A percentile compares a stretch with the other conserved stretches of the same genome.
Evolutionary conservation across 148 eudicot species (phyloP).

Genomic region (Vaccinium myrtillus): DNA sequence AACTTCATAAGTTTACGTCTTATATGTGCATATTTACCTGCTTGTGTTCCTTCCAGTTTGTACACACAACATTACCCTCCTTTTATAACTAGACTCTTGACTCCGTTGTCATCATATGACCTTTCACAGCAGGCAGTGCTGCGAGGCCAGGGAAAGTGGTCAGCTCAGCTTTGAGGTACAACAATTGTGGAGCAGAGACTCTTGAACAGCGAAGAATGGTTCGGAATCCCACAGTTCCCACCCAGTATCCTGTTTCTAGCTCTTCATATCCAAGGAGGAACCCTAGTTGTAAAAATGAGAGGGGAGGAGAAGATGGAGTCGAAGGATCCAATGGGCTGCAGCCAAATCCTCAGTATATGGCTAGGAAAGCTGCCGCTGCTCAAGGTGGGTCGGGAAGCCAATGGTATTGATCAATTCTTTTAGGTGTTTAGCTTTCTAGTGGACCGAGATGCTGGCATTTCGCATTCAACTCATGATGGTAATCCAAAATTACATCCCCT

Average conservation of each 20-base stretch:
- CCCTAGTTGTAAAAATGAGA: conserved; percentile 58
- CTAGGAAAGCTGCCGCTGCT: conserved; percentile 75
- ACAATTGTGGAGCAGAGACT: conserved; percentile 52
- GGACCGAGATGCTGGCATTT: neutral
- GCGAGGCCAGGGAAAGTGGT: conserved; percentile 91
- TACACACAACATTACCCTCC: neutral
- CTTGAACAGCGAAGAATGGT: conserved; percentile 58
- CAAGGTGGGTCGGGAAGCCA: conserved; percentile 67
- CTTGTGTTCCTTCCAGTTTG: neutral
- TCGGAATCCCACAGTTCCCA: conserved; percentile 62
- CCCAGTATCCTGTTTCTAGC: conserved; percentile 61
- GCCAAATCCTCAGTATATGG: conserved; percentile 67
- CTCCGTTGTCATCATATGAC: neutral
- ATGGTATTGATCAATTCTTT: conserved; percentile 47
- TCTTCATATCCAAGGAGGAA: conserved; percentile 64
- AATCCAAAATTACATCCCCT: neutral
- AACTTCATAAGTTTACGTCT: neutral
- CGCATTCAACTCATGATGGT: neutral
- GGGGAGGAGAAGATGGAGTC: conserved; percentile 55
- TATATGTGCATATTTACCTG: neutral
- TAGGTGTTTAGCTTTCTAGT: neutral
- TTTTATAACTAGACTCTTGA: neutral
- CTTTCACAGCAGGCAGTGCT: conserved; percentile 47
- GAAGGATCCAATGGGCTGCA: conserved; percentile 69
- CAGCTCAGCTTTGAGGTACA: conserved; percentile 59